Evolutionary conservation across 345 rosid species (phyloP).

Genomic region (Zanthoxylum bungeanum): DNA sequence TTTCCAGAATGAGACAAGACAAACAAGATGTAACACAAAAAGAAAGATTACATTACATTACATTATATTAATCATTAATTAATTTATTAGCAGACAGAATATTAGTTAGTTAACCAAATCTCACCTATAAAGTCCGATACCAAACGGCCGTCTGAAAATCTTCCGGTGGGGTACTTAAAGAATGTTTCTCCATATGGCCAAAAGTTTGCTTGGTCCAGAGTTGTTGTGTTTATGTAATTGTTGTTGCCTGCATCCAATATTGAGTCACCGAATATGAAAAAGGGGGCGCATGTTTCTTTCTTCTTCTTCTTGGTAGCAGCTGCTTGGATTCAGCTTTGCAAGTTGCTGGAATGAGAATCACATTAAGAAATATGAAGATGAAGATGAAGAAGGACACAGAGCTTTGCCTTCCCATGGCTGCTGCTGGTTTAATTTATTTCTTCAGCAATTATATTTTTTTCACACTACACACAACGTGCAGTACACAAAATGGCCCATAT

Average conservation of each 20-base stretch:
- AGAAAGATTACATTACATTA: not conserved
- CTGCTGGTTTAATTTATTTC: constrained; percentile 1
- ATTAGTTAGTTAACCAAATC: constrained; percentile 29
- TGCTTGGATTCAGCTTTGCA: constrained; percentile 1
- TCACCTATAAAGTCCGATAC: constrained; percentile 74
- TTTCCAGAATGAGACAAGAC: constrained; percentile 1
- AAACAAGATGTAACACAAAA: constrained; percentile 13
- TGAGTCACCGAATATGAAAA: constrained; percentile 85
- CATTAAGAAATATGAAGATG: constrained; percentile 5
- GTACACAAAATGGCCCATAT: not conserved
- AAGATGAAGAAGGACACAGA: constrained; percentile 12
- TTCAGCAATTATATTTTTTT: not conserved
- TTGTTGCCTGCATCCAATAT: constrained; percentile 80
- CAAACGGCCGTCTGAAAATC: constrained; percentile 85
- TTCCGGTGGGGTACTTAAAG: constrained; percentile 74
- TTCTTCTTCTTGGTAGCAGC: not conserved
- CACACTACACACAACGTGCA: not conserved
- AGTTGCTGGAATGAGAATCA: constrained; percentile 9
- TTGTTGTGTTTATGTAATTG: constrained; percentile 68
- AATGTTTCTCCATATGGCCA: constrained; percentile 77
- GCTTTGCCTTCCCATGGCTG: constrained; percentile 36
- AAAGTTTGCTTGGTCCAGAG: constrained; percentile 78
- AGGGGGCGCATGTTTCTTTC: constrained; percentile 27
- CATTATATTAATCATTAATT: not conserved
- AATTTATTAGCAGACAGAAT: constrained; percentile 9